Percentiles rank a stretch among this genome's conserved stretches.
Conservation (phyloP, 257 asterid genomes). For the Marsdenia floribunda region DNA sequence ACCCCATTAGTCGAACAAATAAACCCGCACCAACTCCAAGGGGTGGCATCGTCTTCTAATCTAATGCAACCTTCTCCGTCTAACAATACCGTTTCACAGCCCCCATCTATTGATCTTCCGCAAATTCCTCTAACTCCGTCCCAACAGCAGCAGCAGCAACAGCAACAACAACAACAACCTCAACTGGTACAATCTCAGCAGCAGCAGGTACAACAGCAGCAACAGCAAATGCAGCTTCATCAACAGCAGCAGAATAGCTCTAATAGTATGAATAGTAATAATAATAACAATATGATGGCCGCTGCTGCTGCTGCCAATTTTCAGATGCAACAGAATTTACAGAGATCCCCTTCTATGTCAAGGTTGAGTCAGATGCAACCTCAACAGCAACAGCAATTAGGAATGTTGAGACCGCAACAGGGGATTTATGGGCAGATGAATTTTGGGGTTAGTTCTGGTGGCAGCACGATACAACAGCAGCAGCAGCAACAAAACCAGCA, state of each 20-base stretch:
- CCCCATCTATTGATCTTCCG: conserved; percentile 21
- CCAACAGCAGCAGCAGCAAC: conserved; percentile 37
- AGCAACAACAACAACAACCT: conserved; percentile 29
- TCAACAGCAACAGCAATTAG: conserved; percentile 43
- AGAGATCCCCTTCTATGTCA: conserved; percentile 68
- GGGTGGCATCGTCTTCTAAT: conserved; percentile 18
- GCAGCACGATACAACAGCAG: conserved; percentile 27
- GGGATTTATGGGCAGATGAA: conserved; percentile 78
- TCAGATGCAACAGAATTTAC: conserved; percentile 51
- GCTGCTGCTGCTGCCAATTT: conserved; percentile 30
- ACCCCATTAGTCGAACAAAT: conserved; percentile 43
- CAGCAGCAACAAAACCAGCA: too few species aligned
- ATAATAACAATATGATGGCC: conserved; percentile 42
- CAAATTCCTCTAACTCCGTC: conserved; percentile 29
- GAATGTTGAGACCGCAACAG: conserved; percentile 46
- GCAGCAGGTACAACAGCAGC: conserved; percentile 15
- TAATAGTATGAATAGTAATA: conserved; percentile 23
- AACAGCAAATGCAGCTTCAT: conserved; percentile 41
- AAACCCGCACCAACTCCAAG: conserved; percentile 44
- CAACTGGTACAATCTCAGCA: too few species aligned
- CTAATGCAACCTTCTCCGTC: conserved; percentile 36
- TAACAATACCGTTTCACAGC: conserved; percentile 28
- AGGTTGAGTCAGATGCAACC: conserved; percentile 71
- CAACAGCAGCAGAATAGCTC: conserved; percentile 13
- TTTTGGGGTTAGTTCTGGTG: conserved; percentile 59